Evolutionary conservation across 2,329 filamentous ascomycete species (phyloP), one percentile per base, ranked within the genome.

Genomic region (Capronia americana): DNA sequence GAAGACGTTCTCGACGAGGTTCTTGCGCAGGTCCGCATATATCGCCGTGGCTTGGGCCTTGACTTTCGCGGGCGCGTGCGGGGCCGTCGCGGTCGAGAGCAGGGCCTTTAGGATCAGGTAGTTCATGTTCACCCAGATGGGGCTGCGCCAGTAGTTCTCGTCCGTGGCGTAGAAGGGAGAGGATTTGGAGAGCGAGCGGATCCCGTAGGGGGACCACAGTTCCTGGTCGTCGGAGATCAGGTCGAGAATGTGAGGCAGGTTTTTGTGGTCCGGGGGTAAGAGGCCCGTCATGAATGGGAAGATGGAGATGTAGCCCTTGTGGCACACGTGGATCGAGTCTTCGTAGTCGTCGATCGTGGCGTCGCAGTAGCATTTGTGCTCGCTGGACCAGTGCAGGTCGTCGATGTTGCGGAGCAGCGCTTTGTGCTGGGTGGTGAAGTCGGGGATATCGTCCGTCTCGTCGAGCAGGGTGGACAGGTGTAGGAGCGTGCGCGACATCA

Each of bases 131-230:
- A 98, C 91, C 94, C 94, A 98, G 26, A 98, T 86, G 0, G 95
- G 93, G 70, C 92, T 91, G 69, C 93, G 87, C 94, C 95, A 99
- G 82, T 99, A 99, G 79, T 99, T 97, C 82, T 99, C 95, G 1
- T 85, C 92, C 0, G 93, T 96, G 48, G 90, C 92, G 77, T 97
- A 98, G 68, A 92, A 87, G 74, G 90, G 84, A 74, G 94, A 90
- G 73, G 88, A 87, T 80, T 90, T 90, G 80, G 93, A 97, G 77
- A 99, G 79, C 79, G 93, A 97, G 67, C 94, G 86, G 69, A 99
- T 86, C n/a, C 95, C 95, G 73, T 91, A 88, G 1, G 89, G 85
- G 75, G 91, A 96, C 88, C 93, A 98, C n/a, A 99, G 83, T 75
- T 97, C 90, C 4, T 93, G 86, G 70, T 92, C 88, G 74, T 97